phyloP scores from a whole-genome alignment of 768 basidiomycete species.

The Cubamyces lactineus region DNA sequence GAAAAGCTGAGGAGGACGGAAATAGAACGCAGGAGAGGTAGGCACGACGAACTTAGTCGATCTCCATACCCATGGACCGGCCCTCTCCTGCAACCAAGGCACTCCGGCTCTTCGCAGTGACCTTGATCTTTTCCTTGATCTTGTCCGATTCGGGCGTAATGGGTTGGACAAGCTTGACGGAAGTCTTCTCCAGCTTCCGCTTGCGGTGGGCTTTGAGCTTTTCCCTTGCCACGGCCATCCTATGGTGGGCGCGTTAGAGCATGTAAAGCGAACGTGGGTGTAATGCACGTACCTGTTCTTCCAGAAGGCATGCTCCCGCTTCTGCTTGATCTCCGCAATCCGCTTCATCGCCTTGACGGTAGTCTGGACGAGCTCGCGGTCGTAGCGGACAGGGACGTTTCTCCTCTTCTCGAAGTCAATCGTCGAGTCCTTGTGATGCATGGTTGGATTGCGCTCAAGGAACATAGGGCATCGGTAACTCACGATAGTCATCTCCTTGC shows the following conservation, averaged over 20 bases:
- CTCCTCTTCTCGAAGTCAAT: conserved; percentile 99
- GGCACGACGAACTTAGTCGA: conserved; percentile 52
- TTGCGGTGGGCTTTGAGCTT: conserved; percentile 76
- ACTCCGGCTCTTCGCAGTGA: conserved; percentile 61
- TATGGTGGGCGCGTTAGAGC: conserved; percentile 34
- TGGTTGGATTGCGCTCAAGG: not conserved
- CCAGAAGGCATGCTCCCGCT: conserved; percentile 94
- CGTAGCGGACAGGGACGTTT: conserved; percentile 96
- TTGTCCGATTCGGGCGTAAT: conserved; percentile 50
- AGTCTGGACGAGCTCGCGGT: conserved; percentile 89
- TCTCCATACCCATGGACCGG: conserved; percentile 89
- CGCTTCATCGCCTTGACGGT: conserved; percentile 98
- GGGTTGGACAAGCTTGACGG: conserved; percentile 71
- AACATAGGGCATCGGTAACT: conserved; percentile 1
- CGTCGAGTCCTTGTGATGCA: conserved; percentile 78
- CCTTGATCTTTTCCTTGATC: conserved; percentile 79
- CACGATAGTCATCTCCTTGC: conserved; percentile 99
- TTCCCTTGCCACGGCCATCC: conserved; percentile 84
- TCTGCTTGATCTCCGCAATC: conserved; percentile 86
- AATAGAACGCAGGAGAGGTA: not conserved
- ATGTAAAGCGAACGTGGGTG: not conserved
- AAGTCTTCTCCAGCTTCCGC: conserved; percentile 57
- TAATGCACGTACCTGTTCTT: conserved; percentile 71
- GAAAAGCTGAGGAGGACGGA: not conserved
- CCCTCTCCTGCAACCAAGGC: conserved; percentile 84